A percentile compares a stretch with the other conserved stretches of the same genome.
phyloP scores from a whole-genome alignment of 208 protist species.

The Crithidia bombi region DNA sequence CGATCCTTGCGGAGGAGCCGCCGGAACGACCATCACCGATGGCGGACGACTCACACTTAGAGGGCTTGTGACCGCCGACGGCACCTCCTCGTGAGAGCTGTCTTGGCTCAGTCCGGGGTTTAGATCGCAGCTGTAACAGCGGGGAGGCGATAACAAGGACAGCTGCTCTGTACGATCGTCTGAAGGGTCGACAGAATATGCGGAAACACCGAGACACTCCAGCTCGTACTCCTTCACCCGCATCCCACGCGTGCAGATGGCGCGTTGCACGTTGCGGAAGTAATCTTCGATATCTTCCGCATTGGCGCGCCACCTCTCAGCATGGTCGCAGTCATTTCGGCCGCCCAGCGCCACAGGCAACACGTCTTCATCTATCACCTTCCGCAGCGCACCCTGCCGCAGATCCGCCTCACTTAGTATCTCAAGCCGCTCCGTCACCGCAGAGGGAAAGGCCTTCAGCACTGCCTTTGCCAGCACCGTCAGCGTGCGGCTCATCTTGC shows the following conservation, averaged over 20 bases:
- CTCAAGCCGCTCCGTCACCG: slow-evolving; percentile 40
- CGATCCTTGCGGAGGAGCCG: too few species aligned
- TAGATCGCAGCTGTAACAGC: too few species aligned
- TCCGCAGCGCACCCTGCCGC: slow-evolving; percentile 31
- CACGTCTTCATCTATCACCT: slow-evolving; percentile 41
- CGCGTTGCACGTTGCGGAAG: not conserved
- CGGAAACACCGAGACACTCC: not conserved
- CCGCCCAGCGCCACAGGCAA: slow-evolving; percentile 50
- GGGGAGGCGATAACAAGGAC: not conserved
- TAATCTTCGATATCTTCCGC: not conserved
- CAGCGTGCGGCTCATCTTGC: slow-evolving; percentile 52
- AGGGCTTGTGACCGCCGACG: too few species aligned
- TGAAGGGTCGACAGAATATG: not conserved
- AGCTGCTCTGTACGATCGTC: not conserved
- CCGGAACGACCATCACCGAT: too few species aligned
- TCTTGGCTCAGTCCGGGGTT: too few species aligned
- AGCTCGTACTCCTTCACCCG: not conserved
- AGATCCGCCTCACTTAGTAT: slow-evolving; percentile 39
- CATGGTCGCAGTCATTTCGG: slow-evolving; percentile 43
- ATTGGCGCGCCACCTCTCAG: not conserved
- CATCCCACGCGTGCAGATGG: not conserved
- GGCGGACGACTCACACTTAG: too few species aligned
- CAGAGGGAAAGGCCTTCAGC: slow-evolving; percentile 39
- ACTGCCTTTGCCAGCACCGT: slow-evolving; percentile 44
- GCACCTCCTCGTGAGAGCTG: too few species aligned